Percentiles rank a stretch among this genome's conserved stretches.
These are phyloP conservation scores for Canna indica DNA, from an alignment of 176 grass and related monocot genomes.

Conservation along the genomic window DNA sequence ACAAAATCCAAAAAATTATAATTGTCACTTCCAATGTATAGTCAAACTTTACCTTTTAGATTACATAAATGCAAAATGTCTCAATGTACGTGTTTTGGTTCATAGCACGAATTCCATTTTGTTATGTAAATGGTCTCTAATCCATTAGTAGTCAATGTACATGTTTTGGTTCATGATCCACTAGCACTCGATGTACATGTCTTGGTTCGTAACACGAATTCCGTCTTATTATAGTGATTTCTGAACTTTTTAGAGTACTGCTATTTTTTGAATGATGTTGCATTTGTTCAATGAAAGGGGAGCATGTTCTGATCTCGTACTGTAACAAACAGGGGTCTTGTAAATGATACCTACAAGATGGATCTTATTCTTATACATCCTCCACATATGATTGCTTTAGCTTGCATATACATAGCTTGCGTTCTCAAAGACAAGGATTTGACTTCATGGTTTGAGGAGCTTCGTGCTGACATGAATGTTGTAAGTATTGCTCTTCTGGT, in stretches of 20 bases:
- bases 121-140: no score
- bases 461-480: conserved; percentile 85
- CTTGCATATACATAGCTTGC: conserved; percentile 86
- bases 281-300: not conserved
- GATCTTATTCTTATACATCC: conserved; percentile 89
- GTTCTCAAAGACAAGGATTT: conserved; percentile 79
- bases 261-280: conserved; percentile 4
- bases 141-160: not conserved
- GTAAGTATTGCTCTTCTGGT: conserved; percentile 26
- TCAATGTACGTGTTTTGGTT: no score
- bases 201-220: no score
- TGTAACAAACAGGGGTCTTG: conserved; percentile 60
- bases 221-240: no score
- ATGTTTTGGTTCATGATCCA: no score
- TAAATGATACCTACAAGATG: conserved; percentile 97
- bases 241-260: not conserved
- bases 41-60: not conserved
- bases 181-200: no score
- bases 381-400: conserved; percentile 93
- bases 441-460: conserved; percentile 80
- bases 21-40: not conserved
- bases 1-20: not conserved
- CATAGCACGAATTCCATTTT: no score
- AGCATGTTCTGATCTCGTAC: not conserved
- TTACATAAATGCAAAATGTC: not conserved